Conservation (phyloP, 208 protist genomes). For the Leishmania major region DNA sequence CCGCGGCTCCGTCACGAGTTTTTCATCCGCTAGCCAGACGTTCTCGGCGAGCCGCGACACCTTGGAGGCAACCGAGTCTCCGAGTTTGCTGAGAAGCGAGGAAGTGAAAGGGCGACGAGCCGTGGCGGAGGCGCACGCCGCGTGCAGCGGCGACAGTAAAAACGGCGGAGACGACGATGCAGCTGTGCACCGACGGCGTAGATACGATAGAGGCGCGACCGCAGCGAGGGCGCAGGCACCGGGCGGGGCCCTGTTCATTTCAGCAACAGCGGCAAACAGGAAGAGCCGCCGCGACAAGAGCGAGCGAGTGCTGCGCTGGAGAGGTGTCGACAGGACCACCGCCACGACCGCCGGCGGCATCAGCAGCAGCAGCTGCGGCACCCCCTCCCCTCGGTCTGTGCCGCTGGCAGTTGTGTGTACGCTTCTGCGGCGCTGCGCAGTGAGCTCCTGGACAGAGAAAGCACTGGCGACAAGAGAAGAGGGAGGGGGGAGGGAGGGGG, state of each 20-base stretch:
- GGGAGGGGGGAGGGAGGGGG: background rate
- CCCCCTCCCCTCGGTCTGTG: background rate
- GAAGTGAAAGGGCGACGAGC: background rate
- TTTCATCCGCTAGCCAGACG: slow-evolving; percentile 40
- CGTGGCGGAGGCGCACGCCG: background rate
- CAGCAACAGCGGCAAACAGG: background rate
- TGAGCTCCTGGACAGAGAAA: background rate
- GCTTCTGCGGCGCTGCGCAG: background rate
- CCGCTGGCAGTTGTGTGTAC: background rate
- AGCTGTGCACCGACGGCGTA: background rate
- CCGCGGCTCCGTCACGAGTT: slow-evolving; percentile 74
- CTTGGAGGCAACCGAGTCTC: slow-evolving; percentile 30
- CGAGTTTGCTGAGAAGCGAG: slow-evolving; percentile 7
- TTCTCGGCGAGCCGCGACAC: slow-evolving; percentile 23
- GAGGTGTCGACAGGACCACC: background rate
- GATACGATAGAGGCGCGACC: background rate
- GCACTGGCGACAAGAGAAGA: background rate
- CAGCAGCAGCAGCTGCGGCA: background rate
- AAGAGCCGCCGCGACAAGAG: background rate
- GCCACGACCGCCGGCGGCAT: background rate
- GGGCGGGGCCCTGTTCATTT: background rate
- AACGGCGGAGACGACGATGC: background rate
- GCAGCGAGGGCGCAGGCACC: background rate
- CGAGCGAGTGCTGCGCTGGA: background rate
- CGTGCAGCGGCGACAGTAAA: background rate